A percentile compares a stretch with the other conserved stretches of the same genome.
These are phyloP conservation scores for Rhinocladiella similis DNA, from an alignment of 2,329 filamentous ascomycete species.

Conservation along the genomic window DNA sequence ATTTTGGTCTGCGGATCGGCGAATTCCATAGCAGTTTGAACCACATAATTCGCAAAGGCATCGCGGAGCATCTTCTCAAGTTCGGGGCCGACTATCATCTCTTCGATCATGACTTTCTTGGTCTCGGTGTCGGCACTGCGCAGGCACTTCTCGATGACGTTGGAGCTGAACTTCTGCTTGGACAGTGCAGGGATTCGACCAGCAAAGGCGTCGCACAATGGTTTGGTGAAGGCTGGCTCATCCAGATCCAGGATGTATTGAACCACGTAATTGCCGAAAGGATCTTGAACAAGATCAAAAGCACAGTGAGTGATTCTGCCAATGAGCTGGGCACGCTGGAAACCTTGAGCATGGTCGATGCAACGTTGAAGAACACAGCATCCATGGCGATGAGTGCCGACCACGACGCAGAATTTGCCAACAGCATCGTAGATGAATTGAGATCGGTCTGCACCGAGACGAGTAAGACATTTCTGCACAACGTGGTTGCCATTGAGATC, in stretches of 20 bases:
- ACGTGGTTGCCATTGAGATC: slow-evolving; percentile 98
- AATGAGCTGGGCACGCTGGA: slow-evolving; percentile 86
- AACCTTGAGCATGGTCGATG: slow-evolving; percentile 91
- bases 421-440: slow-evolving; percentile 98
- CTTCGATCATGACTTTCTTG: slow-evolving; percentile 79
- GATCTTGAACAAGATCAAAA: slow-evolving; percentile 88
- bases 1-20: slow-evolving; percentile 71
- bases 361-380: slow-evolving; percentile 98
- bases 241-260: slow-evolving; percentile 97
- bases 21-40: slow-evolving; percentile 92
- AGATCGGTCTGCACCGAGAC: slow-evolving; percentile 77
- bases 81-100: slow-evolving; percentile 72
- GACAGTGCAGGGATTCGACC: slow-evolving; percentile 72
- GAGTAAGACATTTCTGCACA: slow-evolving; percentile 98
- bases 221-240: slow-evolving; percentile 83
- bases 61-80: slow-evolving; percentile 88
- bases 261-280: slow-evolving; percentile 97
- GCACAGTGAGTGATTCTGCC: slow-evolving; percentile 83
- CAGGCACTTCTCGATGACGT: slow-evolving; percentile 95
- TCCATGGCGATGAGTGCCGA: slow-evolving; percentile 95
- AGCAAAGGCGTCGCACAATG: slow-evolving; percentile 77
- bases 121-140: slow-evolving; percentile 75
- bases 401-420: slow-evolving; percentile 78
- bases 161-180: slow-evolving; percentile 98
- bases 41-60: slow-evolving; percentile 95